Base-by-base conservation (phyloP, 2,329 filamentous ascomycete species). In the Aspergillus phoenicis region DNA sequence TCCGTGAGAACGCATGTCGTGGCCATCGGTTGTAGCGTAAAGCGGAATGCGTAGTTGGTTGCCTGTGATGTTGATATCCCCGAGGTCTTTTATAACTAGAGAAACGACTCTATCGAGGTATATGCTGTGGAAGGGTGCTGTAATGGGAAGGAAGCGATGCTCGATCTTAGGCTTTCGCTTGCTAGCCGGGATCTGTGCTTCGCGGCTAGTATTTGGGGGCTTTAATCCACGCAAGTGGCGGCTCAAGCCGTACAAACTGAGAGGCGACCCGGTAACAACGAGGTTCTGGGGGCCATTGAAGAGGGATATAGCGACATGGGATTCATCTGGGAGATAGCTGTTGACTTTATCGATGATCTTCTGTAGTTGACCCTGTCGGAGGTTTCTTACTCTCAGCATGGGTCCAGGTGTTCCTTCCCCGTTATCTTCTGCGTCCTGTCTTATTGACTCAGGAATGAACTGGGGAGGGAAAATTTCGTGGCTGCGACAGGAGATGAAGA, bases 81-180 rank as follows among this genome's bases (percentile, higher is more conserved):
- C 5, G 68, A 62, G 48, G 68, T 66, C 5, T 56, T 59, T 15
- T 56, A 57, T 20, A 69, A 66, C 5, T 56, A 20, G 54, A 15
- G 62, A 56, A 3, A 64, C 61, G 10, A 70, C 71, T 4, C 62
- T 60, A 48, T 51, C 47, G 5, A 79, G 67, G 54, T 76, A 71
- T 4, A 61, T 60, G 43, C 69, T 76, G 59, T 80, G 77, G 51
- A 78, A 80, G 0, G 78, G 75, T 1, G 73, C 71, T 8, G 70
- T 73, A 47, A 80, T 77, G 1, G 77, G 77, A 8, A 80, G 67
- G 55, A 78, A 79, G 2, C 62, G 11, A 66, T 68, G 64, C 6
- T 51, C 59, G 30, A 73, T 52, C 24, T 59, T 59, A 3, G 68
- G 59, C 38, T 70, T 73, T 26, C 76, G 69, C 39, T 72, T 64